These are phyloP conservation scores for Immersiella caudata DNA, from an alignment of 495 filamentous ascomycete species.

Conservation along the genomic window DNA sequence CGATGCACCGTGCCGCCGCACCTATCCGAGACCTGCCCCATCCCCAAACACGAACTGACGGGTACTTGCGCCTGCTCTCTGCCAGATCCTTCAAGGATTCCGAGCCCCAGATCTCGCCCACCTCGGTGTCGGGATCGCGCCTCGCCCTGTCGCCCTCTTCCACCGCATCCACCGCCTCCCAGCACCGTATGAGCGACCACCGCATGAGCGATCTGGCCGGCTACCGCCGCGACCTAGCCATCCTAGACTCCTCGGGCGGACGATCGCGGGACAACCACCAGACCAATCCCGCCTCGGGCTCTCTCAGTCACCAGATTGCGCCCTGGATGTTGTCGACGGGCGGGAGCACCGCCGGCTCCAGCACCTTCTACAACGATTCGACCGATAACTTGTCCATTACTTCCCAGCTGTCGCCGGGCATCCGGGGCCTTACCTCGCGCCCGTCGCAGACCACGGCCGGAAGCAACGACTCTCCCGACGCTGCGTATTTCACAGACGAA, in stretches of 20 bases:
- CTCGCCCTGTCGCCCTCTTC: slow-evolving; percentile 53
- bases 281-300: slow-evolving; percentile 55
- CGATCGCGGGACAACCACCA: slow-evolving; percentile 53
- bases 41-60: slow-evolving; percentile 29
- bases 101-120: slow-evolving; percentile 57
- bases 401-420: slow-evolving; percentile 66
- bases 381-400: slow-evolving; percentile 60
- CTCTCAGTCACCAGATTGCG: slow-evolving; percentile 42
- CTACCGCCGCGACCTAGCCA: slow-evolving; percentile 72
- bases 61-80: slow-evolving; percentile 33
- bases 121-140: slow-evolving; percentile 45
- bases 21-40: slow-evolving; percentile 19
- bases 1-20: slow-evolving; percentile 26
- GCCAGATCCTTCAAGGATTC: slow-evolving; percentile 41
- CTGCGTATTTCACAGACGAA: slow-evolving; percentile 68
- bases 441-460: slow-evolving; percentile 47
- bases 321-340: slow-evolving; percentile 50
- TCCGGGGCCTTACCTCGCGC: slow-evolving; percentile 66
- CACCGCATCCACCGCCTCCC: slow-evolving; percentile 47
- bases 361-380: slow-evolving; percentile 67
- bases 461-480: slow-evolving; percentile 69
- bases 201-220: slow-evolving; percentile 49
- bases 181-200: slow-evolving; percentile 32
- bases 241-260: slow-evolving; percentile 62
- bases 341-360: slow-evolving; percentile 39